A percentile compares a stretch with the other conserved stretches of the same genome.
Evolutionary conservation across 106 monocot genomes (phyloP).

Genomic region (Alisma plantagoaquatica): DNA sequence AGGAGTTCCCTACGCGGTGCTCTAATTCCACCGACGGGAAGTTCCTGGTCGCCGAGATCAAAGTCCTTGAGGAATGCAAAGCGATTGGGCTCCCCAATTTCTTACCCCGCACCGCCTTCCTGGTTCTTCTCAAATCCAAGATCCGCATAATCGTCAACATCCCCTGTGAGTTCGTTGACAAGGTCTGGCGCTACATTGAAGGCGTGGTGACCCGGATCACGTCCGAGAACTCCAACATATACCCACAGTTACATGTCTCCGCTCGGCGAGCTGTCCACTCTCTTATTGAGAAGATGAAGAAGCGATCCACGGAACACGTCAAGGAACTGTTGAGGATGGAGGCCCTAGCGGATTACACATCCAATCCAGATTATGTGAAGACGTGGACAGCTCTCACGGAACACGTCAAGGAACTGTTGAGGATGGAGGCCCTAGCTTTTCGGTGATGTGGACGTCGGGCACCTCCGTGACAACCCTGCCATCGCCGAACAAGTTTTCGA

Average conservation of each 20-base stretch:
- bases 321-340: background rate
- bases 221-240: background rate
- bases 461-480: too few relatives aligned
- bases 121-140: background rate
- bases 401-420: too few relatives aligned
- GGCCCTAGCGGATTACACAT: background rate
- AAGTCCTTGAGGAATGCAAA: constrained; percentile 5
- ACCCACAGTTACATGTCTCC: constrained; percentile 1
- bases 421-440: too few relatives aligned
- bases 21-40: too few relatives aligned
- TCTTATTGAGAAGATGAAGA: constrained; percentile 2
- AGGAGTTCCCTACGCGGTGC: too few relatives aligned
- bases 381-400: too few relatives aligned
- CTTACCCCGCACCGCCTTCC: constrained; percentile 8
- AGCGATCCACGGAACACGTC: background rate
- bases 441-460: too few relatives aligned
- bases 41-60: too few relatives aligned
- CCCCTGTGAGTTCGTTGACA: constrained; percentile 1
- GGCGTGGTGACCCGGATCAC: background rate
- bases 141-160: background rate
- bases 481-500: too few relatives aligned
- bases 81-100: constrained; percentile 1
- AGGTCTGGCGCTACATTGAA: constrained; percentile 10
- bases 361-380: background rate
- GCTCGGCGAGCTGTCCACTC: background rate